A percentile compares a stretch with the other conserved stretches of the same genome.
Evolutionary conservation across 2,329 filamentous ascomycete species (phyloP).

Genomic region (Bimuria novae-zelandiae): DNA sequence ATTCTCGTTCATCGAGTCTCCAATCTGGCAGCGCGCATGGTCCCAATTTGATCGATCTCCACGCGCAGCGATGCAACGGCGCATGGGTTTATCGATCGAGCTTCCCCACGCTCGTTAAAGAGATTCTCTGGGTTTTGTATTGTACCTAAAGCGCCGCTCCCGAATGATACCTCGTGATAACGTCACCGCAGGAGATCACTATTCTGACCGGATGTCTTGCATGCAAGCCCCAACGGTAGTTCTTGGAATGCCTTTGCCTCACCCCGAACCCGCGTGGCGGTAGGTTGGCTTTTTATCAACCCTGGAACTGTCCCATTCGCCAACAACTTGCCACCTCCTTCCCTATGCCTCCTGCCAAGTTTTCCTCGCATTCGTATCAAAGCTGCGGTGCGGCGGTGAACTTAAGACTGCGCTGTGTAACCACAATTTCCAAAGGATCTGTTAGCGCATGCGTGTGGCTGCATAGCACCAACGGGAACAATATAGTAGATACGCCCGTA

Average conservation of each 20-base stretch:
- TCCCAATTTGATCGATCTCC: constrained; percentile 2
- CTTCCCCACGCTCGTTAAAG: neutral
- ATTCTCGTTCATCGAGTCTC: neutral
- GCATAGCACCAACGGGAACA: too few relatives aligned
- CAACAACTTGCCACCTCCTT: neutral
- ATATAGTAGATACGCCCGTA: too few relatives aligned
- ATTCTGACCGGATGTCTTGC: neutral
- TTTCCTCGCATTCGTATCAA: neutral
- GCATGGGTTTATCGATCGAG: neutral
- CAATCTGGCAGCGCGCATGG: constrained; percentile 3
- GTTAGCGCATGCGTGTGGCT: too few relatives aligned
- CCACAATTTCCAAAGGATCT: neutral
- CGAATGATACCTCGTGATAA: neutral
- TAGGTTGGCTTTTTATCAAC: neutral
- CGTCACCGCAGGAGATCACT: neutral
- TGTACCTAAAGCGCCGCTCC: too few relatives aligned
- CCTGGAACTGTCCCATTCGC: too few relatives aligned
- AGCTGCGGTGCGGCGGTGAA: neutral
- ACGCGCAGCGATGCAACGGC: neutral
- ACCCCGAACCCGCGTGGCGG: neutral
- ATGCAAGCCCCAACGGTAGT: too few relatives aligned
- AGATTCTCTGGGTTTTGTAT: too few relatives aligned
- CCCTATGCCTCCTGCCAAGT: neutral
- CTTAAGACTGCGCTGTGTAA: neutral
- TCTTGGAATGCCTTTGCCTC: too few relatives aligned